phyloP scores from a whole-genome alignment of 345 rosid genomes.

The Microthlaspi erraticum region DNA sequence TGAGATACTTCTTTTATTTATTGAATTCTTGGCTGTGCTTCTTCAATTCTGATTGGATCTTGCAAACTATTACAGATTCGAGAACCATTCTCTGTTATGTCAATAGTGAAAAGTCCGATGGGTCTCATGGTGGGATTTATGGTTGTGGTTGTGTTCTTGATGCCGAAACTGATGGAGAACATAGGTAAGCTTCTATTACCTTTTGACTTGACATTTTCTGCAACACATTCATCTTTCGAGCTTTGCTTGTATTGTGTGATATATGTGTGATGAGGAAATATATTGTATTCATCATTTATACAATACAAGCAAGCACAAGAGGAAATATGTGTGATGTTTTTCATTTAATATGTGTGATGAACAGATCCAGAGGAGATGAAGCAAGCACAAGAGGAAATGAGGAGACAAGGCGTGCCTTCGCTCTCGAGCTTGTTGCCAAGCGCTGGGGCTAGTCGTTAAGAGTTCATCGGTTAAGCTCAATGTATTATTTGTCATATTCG shows the following conservation, averaged over 20 bases:
- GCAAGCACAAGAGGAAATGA: constrained; percentile 93
- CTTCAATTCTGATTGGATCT: constrained; percentile 26
- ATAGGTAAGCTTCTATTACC: constrained; percentile 59
- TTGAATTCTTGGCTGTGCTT: constrained; percentile 26
- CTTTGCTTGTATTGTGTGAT: constrained; percentile 6
- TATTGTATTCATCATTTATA: no score
- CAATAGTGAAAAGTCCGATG: constrained; percentile 93
- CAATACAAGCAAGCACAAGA: no score
- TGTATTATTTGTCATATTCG: neutral
- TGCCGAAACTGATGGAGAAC: constrained; percentile 96
- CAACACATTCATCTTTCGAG: constrained; percentile 12
- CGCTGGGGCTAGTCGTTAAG: constrained; percentile 43
- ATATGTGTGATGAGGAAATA: no score
- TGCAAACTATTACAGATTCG: constrained; percentile 60
- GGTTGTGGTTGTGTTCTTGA: constrained; percentile 85
- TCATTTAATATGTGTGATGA: no score
- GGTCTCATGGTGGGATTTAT: constrained; percentile 98
- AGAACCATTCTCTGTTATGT: constrained; percentile 87
- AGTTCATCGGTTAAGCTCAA: neutral
- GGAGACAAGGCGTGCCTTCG: constrained; percentile 93
- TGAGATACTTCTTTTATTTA: constrained; percentile 39
- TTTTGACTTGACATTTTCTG: neutral
- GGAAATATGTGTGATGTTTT: no score
- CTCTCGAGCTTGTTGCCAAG: constrained; percentile 75
- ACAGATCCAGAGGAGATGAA: constrained; percentile 97